Evolutionary conservation across 2,329 filamentous ascomycete species (phyloP).

Genomic region (Colletotrichum shisoi): DNA sequence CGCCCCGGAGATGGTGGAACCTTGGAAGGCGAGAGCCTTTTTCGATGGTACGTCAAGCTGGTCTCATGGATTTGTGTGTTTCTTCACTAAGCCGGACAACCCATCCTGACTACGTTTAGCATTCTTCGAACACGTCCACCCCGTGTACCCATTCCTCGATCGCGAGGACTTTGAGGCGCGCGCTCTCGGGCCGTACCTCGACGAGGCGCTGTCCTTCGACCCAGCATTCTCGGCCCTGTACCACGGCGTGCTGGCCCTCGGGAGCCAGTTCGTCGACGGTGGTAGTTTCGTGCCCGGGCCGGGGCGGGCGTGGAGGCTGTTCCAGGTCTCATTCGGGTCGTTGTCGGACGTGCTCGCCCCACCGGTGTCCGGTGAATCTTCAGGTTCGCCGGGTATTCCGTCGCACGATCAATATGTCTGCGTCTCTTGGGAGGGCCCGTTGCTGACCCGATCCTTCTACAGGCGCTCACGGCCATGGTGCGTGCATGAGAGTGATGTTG

Average conservation of each 20-base stretch:
- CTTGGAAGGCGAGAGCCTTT: no score
- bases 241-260: slow-evolving; percentile 46
- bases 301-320: slow-evolving; percentile 40
- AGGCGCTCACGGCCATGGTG: slow-evolving; percentile 25
- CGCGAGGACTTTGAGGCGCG: slow-evolving; percentile 22
- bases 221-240: slow-evolving; percentile 48
- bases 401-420: neutral
- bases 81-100: no score
- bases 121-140: slow-evolving; percentile 50
- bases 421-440: neutral
- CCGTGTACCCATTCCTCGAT: slow-evolving; percentile 50
- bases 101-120: slow-evolving; percentile 38
- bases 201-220: neutral
- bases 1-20: no score
- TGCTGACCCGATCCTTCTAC: neutral
- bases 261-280: slow-evolving; percentile 45
- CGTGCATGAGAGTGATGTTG: neutral
- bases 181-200: neutral
- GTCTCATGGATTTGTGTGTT: neutral
- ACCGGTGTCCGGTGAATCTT: neutral
- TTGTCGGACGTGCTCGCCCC: neutral
- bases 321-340: slow-evolving; percentile 36
- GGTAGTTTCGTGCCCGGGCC: slow-evolving; percentile 37
- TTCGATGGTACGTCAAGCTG: neutral
- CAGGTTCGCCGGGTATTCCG: neutral